A percentile compares a stretch with the other conserved stretches of the same genome.
These are phyloP conservation scores for Blechomonas ayalai DNA, from an alignment of 208 protist species.

Conservation along the genomic window DNA sequence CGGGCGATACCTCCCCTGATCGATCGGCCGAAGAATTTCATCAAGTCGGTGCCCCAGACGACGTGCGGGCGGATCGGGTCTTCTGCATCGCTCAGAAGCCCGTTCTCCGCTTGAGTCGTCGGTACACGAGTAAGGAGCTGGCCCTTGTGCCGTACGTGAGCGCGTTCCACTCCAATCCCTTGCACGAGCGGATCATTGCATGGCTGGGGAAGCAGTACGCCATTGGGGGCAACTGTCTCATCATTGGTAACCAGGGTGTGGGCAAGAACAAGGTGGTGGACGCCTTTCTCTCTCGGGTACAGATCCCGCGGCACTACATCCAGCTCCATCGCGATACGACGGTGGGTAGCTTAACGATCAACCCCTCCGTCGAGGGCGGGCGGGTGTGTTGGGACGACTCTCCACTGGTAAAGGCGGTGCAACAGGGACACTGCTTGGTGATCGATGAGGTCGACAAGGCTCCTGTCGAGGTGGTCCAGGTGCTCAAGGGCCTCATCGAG, in stretches of 20 bases:
- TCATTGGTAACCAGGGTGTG: slow-evolving; percentile 94
- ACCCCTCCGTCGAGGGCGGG: slow-evolving; percentile 82
- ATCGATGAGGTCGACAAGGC: slow-evolving; percentile 97
- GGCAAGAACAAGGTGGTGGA: slow-evolving; percentile 97
- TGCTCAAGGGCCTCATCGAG: slow-evolving; percentile 85
- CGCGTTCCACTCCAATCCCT: slow-evolving; percentile 82
- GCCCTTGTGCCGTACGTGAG: slow-evolving; percentile 85
- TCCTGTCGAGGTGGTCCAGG: slow-evolving; percentile 87
- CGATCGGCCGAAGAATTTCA: background rate
- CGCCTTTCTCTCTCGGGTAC: slow-evolving; percentile 81
- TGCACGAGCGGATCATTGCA: slow-evolving; percentile 77
- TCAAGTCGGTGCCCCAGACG: background rate
- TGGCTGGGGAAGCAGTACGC: slow-evolving; percentile 88
- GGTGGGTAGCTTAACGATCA: slow-evolving; percentile 87
- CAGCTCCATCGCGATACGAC: slow-evolving; percentile 94
- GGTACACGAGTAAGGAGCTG: slow-evolving; percentile 46
- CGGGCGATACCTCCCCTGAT: background rate
- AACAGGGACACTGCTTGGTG: slow-evolving; percentile 88
- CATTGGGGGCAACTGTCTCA: slow-evolving; percentile 76
- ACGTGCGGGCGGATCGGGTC: slow-evolving; percentile 6
- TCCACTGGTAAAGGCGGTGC: slow-evolving; percentile 90
- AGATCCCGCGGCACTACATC: slow-evolving; percentile 90
- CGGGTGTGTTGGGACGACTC: slow-evolving; percentile 89
- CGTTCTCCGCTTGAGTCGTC: slow-evolving; percentile 34
- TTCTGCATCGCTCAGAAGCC: slow-evolving; percentile 28